Percentiles rank a stretch among this genome's conserved stretches.
Conservation (phyloP, 495 filamentous ascomycete genomes). For the Xylaria cubensis region DNA sequence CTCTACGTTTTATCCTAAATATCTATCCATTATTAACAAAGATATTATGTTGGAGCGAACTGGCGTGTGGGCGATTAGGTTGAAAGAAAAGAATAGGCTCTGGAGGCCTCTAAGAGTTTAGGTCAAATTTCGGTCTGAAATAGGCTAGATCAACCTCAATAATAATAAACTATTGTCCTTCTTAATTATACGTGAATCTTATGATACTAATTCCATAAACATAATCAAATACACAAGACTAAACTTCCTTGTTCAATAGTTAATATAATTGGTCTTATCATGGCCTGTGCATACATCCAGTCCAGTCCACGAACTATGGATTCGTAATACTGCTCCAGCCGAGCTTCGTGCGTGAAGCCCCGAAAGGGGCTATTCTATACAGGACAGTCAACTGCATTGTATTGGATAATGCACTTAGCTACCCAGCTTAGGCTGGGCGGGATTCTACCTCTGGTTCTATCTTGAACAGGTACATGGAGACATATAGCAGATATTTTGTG, state of each 20-base stretch:
- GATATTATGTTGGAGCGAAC: not conserved
- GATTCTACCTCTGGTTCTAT: not conserved
- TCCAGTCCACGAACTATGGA: not conserved
- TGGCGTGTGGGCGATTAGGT: not conserved
- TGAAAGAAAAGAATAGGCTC: not conserved
- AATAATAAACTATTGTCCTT: not conserved
- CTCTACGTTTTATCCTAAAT: not conserved
- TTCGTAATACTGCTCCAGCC: not conserved
- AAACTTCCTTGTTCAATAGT: not conserved
- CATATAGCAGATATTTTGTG: not conserved
- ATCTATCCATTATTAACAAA: not conserved
- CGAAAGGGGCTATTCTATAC: not conserved
- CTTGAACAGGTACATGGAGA: not conserved
- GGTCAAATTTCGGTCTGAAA: not conserved
- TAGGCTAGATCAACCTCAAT: not conserved
- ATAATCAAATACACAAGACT: not conserved
- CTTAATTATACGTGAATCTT: not conserved
- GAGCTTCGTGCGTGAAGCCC: not conserved
- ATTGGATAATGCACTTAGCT: not conserved
- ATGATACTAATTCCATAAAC: too few relatives aligned
- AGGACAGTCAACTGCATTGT: not conserved
- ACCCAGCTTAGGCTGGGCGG: not conserved
- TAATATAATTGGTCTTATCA: not conserved
- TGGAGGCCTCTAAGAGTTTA: not conserved
- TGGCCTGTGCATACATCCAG: not conserved